Percentiles rank a stretch among this genome's conserved stretches.
Evolutionary conservation across 345 rosid genomes (phyloP).

Genomic region (Fremontodendron californicum): DNA sequence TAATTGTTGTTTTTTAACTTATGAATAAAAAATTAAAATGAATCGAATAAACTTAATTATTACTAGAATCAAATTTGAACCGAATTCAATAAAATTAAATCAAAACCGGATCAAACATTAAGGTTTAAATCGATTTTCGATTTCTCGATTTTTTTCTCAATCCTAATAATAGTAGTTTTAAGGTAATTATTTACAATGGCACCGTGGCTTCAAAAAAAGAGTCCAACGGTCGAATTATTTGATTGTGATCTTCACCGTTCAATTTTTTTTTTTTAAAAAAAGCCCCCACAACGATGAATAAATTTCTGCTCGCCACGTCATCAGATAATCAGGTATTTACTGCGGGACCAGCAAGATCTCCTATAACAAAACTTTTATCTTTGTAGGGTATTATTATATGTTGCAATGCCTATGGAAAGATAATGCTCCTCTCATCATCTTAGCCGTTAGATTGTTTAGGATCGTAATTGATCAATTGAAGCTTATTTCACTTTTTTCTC

Average conservation of each 20-base stretch:
- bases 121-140: too few relatives aligned
- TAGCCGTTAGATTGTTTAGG: not conserved
- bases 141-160: too few relatives aligned
- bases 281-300: not conserved
- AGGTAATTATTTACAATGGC: not conserved
- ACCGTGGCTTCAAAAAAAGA: not conserved
- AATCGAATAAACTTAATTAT: too few relatives aligned
- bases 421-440: not conserved
- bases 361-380: not conserved
- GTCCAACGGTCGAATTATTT: not conserved
- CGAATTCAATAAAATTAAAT: too few relatives aligned
- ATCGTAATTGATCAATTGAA: not conserved
- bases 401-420: too few relatives aligned
- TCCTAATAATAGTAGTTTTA: too few relatives aligned
- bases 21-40: too few relatives aligned
- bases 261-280: not conserved
- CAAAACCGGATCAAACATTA: too few relatives aligned
- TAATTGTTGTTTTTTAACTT: too few relatives aligned
- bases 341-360: not conserved
- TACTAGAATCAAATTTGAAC: too few relatives aligned
- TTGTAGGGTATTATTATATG: not conserved
- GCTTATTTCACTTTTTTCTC: too few relatives aligned
- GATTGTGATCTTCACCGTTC: not conserved
- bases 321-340: not conserved
- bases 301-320: not conserved